Percentiles rank a stretch among this genome's conserved stretches.
Conservation (phyloP, 331 rosid genomes). For the Rosa hybrid region DNA sequence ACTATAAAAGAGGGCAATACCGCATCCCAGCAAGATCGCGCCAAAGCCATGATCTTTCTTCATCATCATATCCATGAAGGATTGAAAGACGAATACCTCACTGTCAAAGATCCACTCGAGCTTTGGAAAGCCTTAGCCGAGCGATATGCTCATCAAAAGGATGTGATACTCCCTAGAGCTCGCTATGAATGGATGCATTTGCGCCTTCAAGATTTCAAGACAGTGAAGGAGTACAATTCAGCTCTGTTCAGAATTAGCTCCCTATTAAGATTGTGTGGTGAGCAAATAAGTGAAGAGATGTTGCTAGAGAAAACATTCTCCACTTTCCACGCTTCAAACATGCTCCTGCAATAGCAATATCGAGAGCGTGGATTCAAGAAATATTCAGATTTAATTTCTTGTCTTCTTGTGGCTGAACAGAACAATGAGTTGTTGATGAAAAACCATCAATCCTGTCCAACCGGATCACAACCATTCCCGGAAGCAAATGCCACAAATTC, state of each 20-base stretch:
- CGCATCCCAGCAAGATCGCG: neutral
- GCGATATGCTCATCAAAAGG: neutral
- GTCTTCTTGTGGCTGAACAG: neutral
- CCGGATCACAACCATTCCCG: neutral
- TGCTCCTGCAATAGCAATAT: too few relatives aligned
- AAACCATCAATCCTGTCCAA: neutral
- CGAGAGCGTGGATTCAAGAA: neutral
- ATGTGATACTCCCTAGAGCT: neutral
- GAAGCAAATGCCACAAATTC: neutral
- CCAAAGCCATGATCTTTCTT: neutral
- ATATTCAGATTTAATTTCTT: neutral
- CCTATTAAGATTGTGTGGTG: neutral
- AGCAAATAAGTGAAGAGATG: neutral
- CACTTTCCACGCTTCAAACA: too few relatives aligned
- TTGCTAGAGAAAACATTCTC: neutral
- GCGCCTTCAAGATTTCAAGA: neutral
- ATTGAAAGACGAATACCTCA: slow-evolving; percentile 5
- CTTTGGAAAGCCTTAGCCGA: neutral
- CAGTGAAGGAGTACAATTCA: neutral
- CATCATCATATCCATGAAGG: neutral
- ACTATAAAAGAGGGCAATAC: neutral
- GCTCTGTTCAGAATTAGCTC: neutral
- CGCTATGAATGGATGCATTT: neutral
- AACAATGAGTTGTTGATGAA: neutral
- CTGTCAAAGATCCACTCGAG: neutral